Evolutionary conservation across 352 stramenopile species (phyloP).

Genomic region (Globisporangium solare): DNA sequence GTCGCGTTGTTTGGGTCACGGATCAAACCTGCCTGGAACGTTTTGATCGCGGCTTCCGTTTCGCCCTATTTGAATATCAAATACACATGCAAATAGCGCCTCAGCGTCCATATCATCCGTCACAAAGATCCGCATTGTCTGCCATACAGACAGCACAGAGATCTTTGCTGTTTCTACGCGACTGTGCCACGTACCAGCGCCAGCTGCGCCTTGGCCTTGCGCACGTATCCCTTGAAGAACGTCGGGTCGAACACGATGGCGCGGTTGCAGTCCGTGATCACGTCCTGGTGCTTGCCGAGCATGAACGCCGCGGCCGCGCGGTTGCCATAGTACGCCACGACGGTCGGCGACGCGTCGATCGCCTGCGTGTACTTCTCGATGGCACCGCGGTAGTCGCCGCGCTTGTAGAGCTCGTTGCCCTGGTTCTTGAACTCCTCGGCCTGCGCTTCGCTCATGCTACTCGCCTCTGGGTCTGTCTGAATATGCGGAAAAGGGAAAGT

Average conservation of each 20-base stretch:
- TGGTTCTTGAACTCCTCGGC: constrained; percentile 81
- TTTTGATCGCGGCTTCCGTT: constrained; percentile 66
- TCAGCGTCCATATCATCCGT: neutral
- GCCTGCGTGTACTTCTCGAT: constrained; percentile 90
- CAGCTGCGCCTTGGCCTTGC: constrained; percentile 86
- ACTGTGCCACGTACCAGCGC: constrained; percentile 36
- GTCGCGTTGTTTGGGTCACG: constrained; percentile 78
- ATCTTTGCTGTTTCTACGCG: too few relatives aligned
- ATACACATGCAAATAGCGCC: neutral
- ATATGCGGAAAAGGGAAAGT: constrained; percentile 7
- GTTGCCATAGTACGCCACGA: constrained; percentile 89
- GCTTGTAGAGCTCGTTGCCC: constrained; percentile 92
- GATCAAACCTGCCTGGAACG: constrained; percentile 63
- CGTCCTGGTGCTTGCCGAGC: constrained; percentile 86
- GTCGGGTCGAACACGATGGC: constrained; percentile 87
- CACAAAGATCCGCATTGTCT: neutral
- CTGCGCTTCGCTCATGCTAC: constrained; percentile 38
- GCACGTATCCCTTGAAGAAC: constrained; percentile 90
- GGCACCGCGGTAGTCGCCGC: constrained; percentile 85
- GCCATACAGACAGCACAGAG: too few relatives aligned
- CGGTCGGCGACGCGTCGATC: constrained; percentile 81
- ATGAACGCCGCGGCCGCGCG: constrained; percentile 89
- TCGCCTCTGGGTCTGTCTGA: constrained; percentile 8
- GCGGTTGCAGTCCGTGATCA: constrained; percentile 87
- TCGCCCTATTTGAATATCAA: constrained; percentile 44